phyloP scores from a whole-genome alignment of 352 stramenopile genomes.

The Phytophthora vignae region DNA sequence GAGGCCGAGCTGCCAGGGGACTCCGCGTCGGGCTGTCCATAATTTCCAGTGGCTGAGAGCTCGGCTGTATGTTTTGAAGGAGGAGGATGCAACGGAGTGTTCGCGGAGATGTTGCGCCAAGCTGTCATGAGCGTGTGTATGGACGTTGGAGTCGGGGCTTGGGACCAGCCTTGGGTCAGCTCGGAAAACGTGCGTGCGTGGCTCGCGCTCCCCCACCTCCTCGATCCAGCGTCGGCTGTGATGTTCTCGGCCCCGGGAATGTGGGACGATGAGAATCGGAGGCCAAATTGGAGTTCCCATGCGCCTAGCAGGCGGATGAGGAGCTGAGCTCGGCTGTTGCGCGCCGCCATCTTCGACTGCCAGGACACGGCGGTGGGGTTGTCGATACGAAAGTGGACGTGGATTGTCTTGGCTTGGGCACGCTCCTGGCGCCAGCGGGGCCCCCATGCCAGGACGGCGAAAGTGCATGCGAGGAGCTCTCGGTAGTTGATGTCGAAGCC shows the following conservation, averaged over 20 bases:
- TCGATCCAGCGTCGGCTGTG: background rate
- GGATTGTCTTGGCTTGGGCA: background rate
- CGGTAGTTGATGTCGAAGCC: conserved; percentile 1
- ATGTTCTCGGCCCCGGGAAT: conserved; percentile 3
- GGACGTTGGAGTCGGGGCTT: background rate
- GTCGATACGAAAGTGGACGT: conserved; percentile 32
- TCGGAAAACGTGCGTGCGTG: background rate
- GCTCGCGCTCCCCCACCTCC: background rate
- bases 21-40: background rate
- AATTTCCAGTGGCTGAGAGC: background rate
- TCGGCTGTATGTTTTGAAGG: background rate
- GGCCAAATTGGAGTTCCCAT: background rate
- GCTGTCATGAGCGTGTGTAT: background rate
- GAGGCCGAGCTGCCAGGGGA: background rate
- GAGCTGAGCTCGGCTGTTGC: conserved; percentile 19
- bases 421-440: background rate
- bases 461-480: background rate
- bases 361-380: conserved; percentile 20
- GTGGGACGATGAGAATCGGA: conserved; percentile 14
- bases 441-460: too few relatives aligned
- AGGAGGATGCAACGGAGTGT: conserved; percentile 8
- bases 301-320: background rate
- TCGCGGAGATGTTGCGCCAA: conserved; percentile 5
- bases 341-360: background rate
- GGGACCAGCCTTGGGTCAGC: background rate